A percentile compares a stretch with the other conserved stretches of the same genome.
phyloP scores from a whole-genome alignment of 2,329 filamentous ascomycete species.

The Nothophaeocryptopus gaeumannii region DNA sequence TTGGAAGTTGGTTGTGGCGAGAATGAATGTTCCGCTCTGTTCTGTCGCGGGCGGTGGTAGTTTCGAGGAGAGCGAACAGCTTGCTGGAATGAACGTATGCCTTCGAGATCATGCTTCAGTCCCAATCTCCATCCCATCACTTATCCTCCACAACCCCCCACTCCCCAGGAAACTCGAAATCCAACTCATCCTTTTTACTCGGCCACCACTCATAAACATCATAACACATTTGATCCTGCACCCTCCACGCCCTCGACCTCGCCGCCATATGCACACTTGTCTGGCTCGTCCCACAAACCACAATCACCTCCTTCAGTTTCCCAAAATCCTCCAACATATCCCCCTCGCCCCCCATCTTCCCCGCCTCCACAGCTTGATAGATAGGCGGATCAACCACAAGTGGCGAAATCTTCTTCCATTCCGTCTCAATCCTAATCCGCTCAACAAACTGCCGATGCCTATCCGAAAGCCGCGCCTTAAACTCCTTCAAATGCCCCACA shows the following conservation, averaged over 20 bases:
- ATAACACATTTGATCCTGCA: slow-evolving; percentile 1
- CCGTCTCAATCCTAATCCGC: slow-evolving; percentile 1
- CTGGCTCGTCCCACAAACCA: neutral
- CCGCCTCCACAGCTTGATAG: neutral
- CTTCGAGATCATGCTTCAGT: no score
- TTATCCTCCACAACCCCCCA: slow-evolving; percentile 3
- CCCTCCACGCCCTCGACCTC: slow-evolving; percentile 1
- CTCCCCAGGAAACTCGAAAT: slow-evolving; percentile 8
- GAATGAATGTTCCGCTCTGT: neutral
- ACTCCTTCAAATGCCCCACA: neutral
- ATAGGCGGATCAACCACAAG: neutral
- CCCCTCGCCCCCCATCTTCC: neutral
- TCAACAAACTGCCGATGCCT: slow-evolving; percentile 2
- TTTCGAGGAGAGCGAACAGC: no score
- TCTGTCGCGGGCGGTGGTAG: no score
- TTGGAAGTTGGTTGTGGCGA: slow-evolving; percentile 19
- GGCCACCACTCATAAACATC: neutral
- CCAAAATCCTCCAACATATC: slow-evolving; percentile 4
- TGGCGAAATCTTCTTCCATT: neutral
- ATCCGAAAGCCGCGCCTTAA: neutral
- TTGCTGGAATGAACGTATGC: no score
- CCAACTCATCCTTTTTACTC: neutral
- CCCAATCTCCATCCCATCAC: neutral
- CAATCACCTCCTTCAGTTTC: neutral
- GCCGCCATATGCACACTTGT: slow-evolving; percentile 1